Evolutionary conservation across 2,329 filamentous ascomycete genomes (phyloP).

Genomic region (Ophiostoma perfectum): DNA sequence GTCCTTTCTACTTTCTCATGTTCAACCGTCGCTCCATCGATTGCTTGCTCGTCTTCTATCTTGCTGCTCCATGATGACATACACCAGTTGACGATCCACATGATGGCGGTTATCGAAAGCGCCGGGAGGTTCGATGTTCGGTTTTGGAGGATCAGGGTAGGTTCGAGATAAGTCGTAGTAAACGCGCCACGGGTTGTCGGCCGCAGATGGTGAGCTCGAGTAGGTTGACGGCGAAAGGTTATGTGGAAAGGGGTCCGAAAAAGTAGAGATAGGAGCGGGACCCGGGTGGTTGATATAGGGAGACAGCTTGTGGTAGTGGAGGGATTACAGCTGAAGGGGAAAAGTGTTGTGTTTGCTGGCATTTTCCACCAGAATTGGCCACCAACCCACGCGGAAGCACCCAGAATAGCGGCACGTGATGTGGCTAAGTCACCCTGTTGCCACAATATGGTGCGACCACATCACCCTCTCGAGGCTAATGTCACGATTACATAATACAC

Average conservation of each 20-base stretch:
- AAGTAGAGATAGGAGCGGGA: slow-evolving; percentile 14
- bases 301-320: neutral
- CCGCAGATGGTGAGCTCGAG: neutral
- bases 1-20: neutral
- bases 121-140: neutral
- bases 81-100: slow-evolving; percentile 98
- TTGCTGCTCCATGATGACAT: slow-evolving; percentile 39
- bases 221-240: neutral
- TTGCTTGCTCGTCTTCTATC: slow-evolving; percentile 10
- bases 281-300: slow-evolving; percentile 12
- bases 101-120: slow-evolving; percentile 39
- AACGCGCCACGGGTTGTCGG: neutral
- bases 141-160: neutral
- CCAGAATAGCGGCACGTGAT: neutral
- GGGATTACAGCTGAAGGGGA: too few species aligned
- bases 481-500: neutral
- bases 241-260: slow-evolving; percentile 12
- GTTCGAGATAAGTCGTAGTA: neutral
- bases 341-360: neutral
- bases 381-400: neutral
- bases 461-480: neutral
- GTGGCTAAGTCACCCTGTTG: neutral
- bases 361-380: neutral
- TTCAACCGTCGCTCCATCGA: neutral
- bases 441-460: neutral